Evolutionary conservation across 2,329 filamentous ascomycete genomes (phyloP), one percentile per base, ranked within the genome.

Genomic region (Pseudogymnoascus sp.): DNA sequence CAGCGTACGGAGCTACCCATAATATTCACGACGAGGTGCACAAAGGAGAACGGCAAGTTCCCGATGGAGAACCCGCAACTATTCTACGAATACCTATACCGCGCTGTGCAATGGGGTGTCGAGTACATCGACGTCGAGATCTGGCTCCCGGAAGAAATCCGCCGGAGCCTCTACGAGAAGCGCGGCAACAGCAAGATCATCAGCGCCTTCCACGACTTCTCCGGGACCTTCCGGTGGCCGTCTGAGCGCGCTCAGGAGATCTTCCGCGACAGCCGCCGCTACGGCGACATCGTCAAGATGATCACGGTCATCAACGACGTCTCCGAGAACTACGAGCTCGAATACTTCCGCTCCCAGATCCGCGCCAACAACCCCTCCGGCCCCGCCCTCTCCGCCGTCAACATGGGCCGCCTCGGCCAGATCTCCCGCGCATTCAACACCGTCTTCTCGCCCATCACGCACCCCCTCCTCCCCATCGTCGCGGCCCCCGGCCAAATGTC

Each of bases 151-250:
- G 90, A 93, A 72, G 79, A 84, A 5, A 90, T 96, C 63, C 82
- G 91, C 66, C 80, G 80, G 66, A 82, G 79, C 65, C 76, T 96
- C 8, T 88, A 85, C 62, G 84, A 88, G 68, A 81, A 84, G 62
- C 88, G 88, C 68, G 90, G 90, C 1, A 89, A 86, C 75, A 93
- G 88, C 70, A 88, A 88, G 67, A 91, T 96, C 75, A 92, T 96
- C 79, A 93, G 90, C n/a, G 91, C 91, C 11, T 95, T 93, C 71
- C 91, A 96, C 73, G 91, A 95, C 77, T 93, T 93, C 71, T 92
- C 90, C 0, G 89, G 90, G 1, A 87, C 80, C 0, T 93, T 93
- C 80, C 90, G 88, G 70, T 96, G 91, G 91, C 88, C 88, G 0
- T 90, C 89, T 0, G 76, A 83, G 5, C 83, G 89, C 68, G 90